These are phyloP conservation scores for Aureobasidium leucospermi DNA, from an alignment of 2,329 filamentous ascomycete species.

Conservation along the genomic window DNA sequence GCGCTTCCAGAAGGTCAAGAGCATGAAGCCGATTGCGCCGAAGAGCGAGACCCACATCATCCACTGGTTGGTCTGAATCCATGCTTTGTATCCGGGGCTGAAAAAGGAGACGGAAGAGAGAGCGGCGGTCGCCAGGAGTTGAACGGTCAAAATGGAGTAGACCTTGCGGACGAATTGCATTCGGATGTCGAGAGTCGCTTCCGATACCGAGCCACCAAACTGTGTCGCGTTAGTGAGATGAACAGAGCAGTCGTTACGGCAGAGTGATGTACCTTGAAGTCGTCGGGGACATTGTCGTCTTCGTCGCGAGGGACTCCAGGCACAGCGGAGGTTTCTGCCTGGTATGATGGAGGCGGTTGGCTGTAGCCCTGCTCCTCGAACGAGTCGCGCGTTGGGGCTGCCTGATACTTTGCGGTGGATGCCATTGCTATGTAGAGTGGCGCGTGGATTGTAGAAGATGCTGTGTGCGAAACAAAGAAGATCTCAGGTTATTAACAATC, in stretches of 20 bases:
- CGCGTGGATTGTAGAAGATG: not conserved
- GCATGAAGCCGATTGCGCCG: conserved; percentile 75
- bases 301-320: conserved; percentile 60
- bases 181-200: conserved; percentile 92
- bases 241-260: not conserved
- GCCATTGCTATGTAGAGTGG: conserved; percentile 47
- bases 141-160: conserved; percentile 94
- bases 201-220: conserved; percentile 89
- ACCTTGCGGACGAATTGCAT: conserved; percentile 41
- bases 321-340: conserved; percentile 50
- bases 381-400: conserved; percentile 79
- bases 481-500: not conserved
- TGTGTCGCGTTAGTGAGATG: conserved; percentile 29
- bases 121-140: conserved; percentile 75
- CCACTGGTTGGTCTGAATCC: conserved; percentile 79
- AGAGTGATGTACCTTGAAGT: conserved; percentile 67
- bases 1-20: conserved; percentile 89
- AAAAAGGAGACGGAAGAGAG: conserved; percentile 83
- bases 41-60: conserved; percentile 84
- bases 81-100: conserved; percentile 67
- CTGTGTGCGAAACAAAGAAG: not conserved
- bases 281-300: conserved; percentile 88
- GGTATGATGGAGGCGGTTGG: conserved; percentile 78
- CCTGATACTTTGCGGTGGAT: conserved; percentile 71
- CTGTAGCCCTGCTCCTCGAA: conserved; percentile 63